Base-by-base conservation (phyloP, 192 early-diverging fungal species). In the Thoreauomyces humboldtii region DNA sequence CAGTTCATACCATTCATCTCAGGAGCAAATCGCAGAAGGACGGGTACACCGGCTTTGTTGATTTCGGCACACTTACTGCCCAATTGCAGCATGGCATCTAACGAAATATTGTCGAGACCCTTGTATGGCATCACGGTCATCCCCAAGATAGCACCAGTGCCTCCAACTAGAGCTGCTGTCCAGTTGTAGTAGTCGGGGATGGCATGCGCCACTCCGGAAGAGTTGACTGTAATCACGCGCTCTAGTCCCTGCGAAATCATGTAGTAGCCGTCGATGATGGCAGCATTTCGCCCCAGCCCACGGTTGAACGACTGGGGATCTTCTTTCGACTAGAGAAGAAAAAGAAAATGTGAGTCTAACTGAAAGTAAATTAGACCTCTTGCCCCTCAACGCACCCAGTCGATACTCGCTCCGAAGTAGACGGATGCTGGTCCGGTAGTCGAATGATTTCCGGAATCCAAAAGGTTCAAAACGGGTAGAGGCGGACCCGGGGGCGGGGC, bases 1-100 rank as follows among this genome's bases (percentile, higher is more conserved):
- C n/a, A n/a, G n/a, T n/a, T n/a, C 38, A n/a, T n/a, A 73, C 72
- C 74, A 36, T 75, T 75, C 74, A 75, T 75, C 38, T 75, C 74
- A n/a, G 55, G 74, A 17, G 71, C 74, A 55, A 69, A 75, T 12
- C 71, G 45, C 17, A 75, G 38, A 37, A 75, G n/a, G 31, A 73
- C 59, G 6, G 63, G 70, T 21, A 73, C 41, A 19, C 70, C 74
- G 15, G 43, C 29, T 2, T 32, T 24, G 28, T 67, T 72, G 27
- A 69, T 62, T 21, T 61, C 41, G n/a, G 37, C 54, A 32, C 66
- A 75, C 19, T 58, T 72, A 21, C 15, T 19, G 6, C 54, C 67
- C 7, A 74, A 47, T 27, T 63, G 38, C 11, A 31, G 1, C 34
- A 66, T 48, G 31, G 65, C 63, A 6, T 45, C 11, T 9, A 42